phyloP scores from a whole-genome alignment of 495 filamentous ascomycete genomes.

The Penicillium ucsense region DNA sequence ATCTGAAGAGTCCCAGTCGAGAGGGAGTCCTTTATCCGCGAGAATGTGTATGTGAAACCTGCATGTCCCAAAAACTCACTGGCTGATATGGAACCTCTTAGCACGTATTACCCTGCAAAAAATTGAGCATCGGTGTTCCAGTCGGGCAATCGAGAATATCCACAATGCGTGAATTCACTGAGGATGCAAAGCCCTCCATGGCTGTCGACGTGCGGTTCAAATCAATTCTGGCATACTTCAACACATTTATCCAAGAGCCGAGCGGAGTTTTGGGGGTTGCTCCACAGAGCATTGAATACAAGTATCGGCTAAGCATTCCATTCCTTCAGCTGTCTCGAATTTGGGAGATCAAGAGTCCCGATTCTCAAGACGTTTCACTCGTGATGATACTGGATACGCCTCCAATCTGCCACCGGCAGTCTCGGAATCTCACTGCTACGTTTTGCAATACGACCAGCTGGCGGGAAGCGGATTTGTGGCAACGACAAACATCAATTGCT shows the following conservation, averaged over 20 bases:
- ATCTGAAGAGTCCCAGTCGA: conserved; percentile 22
- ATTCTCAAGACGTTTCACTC: conserved; percentile 29
- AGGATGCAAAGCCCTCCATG: conserved; percentile 4
- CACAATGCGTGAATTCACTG: conserved; percentile 19
- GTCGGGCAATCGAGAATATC: conserved; percentile 18
- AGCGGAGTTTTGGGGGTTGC: not conserved
- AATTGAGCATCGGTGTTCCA: conserved; percentile 25
- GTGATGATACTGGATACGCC: conserved; percentile 55
- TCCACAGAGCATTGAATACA: not conserved
- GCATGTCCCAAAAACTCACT: not conserved
- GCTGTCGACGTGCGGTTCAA: conserved; percentile 20
- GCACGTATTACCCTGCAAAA: conserved; percentile 20
- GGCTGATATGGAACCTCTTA: not conserved
- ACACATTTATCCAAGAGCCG: not conserved
- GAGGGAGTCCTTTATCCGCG: conserved; percentile 17
- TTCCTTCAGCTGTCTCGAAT: conserved; percentile 54
- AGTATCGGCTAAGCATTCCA: conserved; percentile 49
- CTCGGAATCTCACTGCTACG: conserved; percentile 24
- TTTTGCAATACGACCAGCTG: conserved; percentile 42
- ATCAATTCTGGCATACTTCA: conserved; percentile 22
- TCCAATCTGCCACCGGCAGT: conserved; percentile 53
- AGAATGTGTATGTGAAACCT: conserved; percentile 6
- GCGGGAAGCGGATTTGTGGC: conserved; percentile 63
- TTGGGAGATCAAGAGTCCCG: conserved; percentile 28
- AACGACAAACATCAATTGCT: conserved; percentile 61